Evolutionary conservation across 768 basidiomycete species (phyloP).

Genomic region (Austroboletus eburneus): DNA sequence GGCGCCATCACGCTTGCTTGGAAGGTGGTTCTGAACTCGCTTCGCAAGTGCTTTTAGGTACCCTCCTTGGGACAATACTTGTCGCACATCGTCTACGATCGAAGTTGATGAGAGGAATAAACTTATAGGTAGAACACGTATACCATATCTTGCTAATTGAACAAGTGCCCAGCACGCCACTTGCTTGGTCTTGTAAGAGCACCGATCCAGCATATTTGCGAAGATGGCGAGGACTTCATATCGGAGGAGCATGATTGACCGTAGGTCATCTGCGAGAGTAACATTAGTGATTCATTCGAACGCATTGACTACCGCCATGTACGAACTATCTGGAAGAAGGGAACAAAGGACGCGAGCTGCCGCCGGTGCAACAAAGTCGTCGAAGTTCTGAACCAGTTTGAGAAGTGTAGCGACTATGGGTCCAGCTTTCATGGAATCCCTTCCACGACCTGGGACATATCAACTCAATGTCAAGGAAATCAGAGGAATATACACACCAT

Average conservation of each 20-base stretch:
- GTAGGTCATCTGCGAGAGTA: conserved; percentile 14
- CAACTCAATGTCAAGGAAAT: not conserved
- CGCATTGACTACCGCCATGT: not conserved
- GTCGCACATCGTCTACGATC: conserved; percentile 9
- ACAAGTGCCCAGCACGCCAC: conserved; percentile 11
- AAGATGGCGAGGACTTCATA: conserved; percentile 13
- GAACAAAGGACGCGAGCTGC: conserved; percentile 23
- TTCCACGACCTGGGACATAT: conserved; percentile 2
- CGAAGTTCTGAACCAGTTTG: conserved; percentile 17
- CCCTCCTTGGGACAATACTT: conserved; percentile 1
- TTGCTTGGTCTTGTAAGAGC: conserved; percentile 19
- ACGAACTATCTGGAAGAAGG: conserved; percentile 22
- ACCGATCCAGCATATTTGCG: conserved; percentile 18
- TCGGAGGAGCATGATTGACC: conserved; percentile 16
- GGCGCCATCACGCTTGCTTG: conserved; percentile 16
- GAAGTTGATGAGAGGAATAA: not conserved
- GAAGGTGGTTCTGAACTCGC: conserved; percentile 4
- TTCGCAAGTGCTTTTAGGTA: conserved; percentile 15
- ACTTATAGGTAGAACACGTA: not conserved
- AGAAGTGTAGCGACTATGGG: conserved; percentile 13
- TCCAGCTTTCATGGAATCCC: conserved; percentile 5
- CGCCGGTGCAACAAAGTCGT: conserved; percentile 30
- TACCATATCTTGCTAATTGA: conserved; percentile 18
- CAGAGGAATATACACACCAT: conserved; percentile 9
- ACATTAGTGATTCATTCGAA: conserved; percentile 1